Conservation (phyloP, 306 rosid species). For the Fagus sylvatica region DNA sequence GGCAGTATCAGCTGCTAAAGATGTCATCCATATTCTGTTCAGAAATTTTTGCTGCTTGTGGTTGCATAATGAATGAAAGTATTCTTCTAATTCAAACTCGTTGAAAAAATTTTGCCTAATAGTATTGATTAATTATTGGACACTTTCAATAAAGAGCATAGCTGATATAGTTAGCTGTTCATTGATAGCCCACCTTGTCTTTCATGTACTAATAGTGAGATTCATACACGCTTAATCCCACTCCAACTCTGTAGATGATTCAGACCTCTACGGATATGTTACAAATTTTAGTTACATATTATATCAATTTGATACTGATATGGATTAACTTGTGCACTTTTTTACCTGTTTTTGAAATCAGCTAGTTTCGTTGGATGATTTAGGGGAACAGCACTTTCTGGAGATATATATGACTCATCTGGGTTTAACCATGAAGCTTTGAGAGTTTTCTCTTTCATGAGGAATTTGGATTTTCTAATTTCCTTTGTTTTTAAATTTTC, state of each 20-base stretch:
- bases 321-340: no score
- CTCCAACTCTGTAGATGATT: background rate
- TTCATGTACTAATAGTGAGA: background rate
- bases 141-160: background rate
- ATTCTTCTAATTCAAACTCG: background rate
- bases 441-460: no score
- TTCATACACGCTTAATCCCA: background rate
- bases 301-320: no score
- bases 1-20: background rate
- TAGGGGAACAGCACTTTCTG: no score
- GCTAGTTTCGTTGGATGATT: no score
- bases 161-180: background rate
- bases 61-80: slow-evolving; percentile 12
- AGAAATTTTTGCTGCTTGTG: background rate
- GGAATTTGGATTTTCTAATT: no score
- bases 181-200: background rate
- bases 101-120: background rate
- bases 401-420: no score
- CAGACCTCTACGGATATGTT: no score
- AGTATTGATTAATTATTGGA: background rate
- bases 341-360: no score
- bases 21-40: background rate
- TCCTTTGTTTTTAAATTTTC: no score
- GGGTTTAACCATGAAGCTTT: no score
- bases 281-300: no score